Evolutionary conservation across 2,329 filamentous ascomycete genomes (phyloP), one percentile per base, ranked within the genome.

Genomic region (Diplodia corticola): DNA sequence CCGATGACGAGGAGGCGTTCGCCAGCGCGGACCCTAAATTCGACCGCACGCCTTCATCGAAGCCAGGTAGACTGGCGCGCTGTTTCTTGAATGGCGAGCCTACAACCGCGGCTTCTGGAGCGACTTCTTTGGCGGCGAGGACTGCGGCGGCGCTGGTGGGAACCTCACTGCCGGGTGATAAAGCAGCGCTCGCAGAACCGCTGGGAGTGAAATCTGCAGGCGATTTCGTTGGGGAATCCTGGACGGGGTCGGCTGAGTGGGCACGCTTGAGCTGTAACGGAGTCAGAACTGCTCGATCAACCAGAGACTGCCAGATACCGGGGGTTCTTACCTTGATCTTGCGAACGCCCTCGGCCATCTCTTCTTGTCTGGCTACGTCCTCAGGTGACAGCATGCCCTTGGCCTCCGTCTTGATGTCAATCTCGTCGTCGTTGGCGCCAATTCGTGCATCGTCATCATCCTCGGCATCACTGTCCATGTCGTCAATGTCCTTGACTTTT

Each of bases 31-130:
- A 61, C 7, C 57, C 57, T 3, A 61, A n/a, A 12, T 61, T 61
- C 40, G 44, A 49, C 26, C 57, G 57, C 26, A 49, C 28, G 44
- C 44, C 28, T n/a, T 79, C 80, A 63, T 83, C 78, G 46, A 80
- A 76, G 7, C 81, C 84, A 7, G 83, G 81, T 26, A 87, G 72
- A 71, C 88, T 91, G 1, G 89, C 85, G 40, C 91, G 84, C 67
- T 91, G 89, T 74, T 89, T 92, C 83, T 93, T 93, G 71, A 91
- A 83, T 1, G 91, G 91, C 70, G 89, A 92, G 57, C 88, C 89
- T 24, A 92, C 76, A 4, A 80, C 75, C 26, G 57, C 57, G 7
- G 76, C 75, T 37, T 86, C 84, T 22, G 82, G 81, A 1, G 79
- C 78, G 5, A 84, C 75, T 55, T 83, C 82, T 22, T 66, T 67